Evolutionary conservation across 495 filamentous ascomycete genomes (phyloP).

Genomic region (Aspergillus kassunensis): DNA sequence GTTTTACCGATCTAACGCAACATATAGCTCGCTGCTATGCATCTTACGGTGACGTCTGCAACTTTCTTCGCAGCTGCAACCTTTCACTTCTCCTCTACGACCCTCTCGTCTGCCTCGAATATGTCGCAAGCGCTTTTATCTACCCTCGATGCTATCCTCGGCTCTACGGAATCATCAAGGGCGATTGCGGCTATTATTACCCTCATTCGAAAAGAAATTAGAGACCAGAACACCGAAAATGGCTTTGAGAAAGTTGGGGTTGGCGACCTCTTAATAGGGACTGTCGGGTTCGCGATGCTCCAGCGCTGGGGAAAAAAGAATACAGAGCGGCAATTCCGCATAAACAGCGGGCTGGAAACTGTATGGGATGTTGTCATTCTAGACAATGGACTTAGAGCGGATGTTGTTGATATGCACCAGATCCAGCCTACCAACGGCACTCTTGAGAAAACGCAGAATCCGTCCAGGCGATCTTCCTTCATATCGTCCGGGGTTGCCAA

Average conservation of each 20-base stretch:
- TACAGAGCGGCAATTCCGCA: conserved; percentile 51
- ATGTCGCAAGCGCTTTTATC: conserved; percentile 63
- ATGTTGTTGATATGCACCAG: conserved; percentile 48
- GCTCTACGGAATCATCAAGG: conserved; percentile 72
- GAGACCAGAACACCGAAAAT: conserved; percentile 54
- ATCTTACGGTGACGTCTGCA: conserved; percentile 59
- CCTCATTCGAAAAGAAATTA: conserved; percentile 67
- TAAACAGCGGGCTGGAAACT: conserved; percentile 54
- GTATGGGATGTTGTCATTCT: conserved; percentile 80
- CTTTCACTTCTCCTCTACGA: conserved; percentile 66
- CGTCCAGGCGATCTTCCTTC: conserved; percentile 31
- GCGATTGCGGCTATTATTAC: conserved; percentile 78
- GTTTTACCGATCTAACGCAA: conserved; percentile 6
- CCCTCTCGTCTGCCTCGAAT: conserved; percentile 56
- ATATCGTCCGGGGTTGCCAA: conserved; percentile 39
- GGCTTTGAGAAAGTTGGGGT: conserved; percentile 62
- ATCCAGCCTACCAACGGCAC: conserved; percentile 21
- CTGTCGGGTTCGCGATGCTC: conserved; percentile 67
- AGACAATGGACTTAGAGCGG: conserved; percentile 57
- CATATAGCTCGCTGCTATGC: conserved; percentile 51
- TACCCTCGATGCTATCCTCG: conserved; percentile 69
- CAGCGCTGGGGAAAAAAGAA: conserved; percentile 63
- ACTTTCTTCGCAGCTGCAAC: conserved; percentile 65
- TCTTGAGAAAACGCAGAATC: conserved; percentile 15
- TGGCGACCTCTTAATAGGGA: conserved; percentile 60